Evolutionary conservation across 2,329 filamentous ascomycete genomes (phyloP), one percentile per base, ranked within the genome.

Genomic region (Ophiostoma sp.): DNA sequence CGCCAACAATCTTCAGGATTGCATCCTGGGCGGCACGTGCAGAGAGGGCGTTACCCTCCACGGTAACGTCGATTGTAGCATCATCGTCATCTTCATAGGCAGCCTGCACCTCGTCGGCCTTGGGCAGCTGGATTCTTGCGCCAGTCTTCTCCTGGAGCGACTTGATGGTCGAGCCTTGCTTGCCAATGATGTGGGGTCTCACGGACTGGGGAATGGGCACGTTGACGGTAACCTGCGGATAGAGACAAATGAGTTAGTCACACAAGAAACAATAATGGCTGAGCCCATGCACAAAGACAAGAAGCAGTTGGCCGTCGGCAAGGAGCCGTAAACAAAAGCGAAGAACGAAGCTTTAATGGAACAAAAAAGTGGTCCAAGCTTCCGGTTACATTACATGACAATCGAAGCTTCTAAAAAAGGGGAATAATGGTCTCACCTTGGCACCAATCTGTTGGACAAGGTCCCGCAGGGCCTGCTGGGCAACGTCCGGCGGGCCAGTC

Each of bases 1-100:
- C 94, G 78, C 92, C 92, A 72, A 93, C 94, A 80, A 98, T 98
- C 78, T 91, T 92, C 79, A 93, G 87, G 78, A 99, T 96, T 78
- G 93, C 92, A 73, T 93, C 90, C 75, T 90, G 90, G 72, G 96
- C 96, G 82, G 94, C 90, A 76, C 93, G 92, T 70, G 93, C 93
- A 73, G 95, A 93, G 75, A 97, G 88, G 17, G 94, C 91, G 83
- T 99, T 97, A 76, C 97, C 96, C 82, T 98, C 95, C 74, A 99
- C 91, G 70, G 90, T 84, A 70, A 99, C 93, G 79, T 97, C 92
- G 77, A 98, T 93, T 70, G 90, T 92, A 70, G 89, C 88, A 79
- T 97, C 93, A 76, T 93, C 90, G 72, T 97, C 93, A 63, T 96
- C 94, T 22, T 92, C 89, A 57, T 88, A 88, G 28, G 85, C 82